phyloP scores from a whole-genome alignment of 1,284 basidiomycete genomes.

The Thelephora terrestris region DNA sequence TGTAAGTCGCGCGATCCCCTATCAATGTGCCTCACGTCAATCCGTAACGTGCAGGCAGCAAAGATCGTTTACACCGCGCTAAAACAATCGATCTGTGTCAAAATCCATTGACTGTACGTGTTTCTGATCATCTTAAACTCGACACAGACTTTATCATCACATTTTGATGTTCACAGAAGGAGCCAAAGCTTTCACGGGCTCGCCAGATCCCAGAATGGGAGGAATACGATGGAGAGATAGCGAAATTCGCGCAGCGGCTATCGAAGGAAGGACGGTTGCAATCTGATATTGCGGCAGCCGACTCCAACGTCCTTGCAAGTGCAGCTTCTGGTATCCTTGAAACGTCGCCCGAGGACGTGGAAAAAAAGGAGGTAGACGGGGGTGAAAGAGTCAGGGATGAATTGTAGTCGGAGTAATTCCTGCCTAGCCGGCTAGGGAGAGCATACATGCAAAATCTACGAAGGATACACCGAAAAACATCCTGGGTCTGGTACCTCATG shows the following conservation, averaged over 20 bases:
- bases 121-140: background rate
- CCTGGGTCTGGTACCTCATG: too few species aligned
- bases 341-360: too few species aligned
- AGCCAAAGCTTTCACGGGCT: slow-evolving; percentile 89
- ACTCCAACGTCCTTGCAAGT: slow-evolving; percentile 66
- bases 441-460: too few species aligned
- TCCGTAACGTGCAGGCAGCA: slow-evolving; percentile 43
- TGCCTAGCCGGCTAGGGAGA: too few species aligned
- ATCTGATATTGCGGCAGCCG: slow-evolving; percentile 55
- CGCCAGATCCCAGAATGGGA: slow-evolving; percentile 98
- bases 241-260: slow-evolving; percentile 58
- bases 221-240: slow-evolving; percentile 76
- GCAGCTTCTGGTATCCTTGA: slow-evolving; percentile 16
- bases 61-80: slow-evolving; percentile 68
- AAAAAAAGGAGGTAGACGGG: too few species aligned
- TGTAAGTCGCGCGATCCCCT: slow-evolving; percentile 38
- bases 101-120: slow-evolving; percentile 77
- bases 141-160: background rate
- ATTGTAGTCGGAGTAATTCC: too few species aligned
- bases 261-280: slow-evolving; percentile 57
- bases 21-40: slow-evolving; percentile 11
- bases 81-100: slow-evolving; percentile 93
- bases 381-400: too few species aligned
- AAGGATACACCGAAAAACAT: too few species aligned
- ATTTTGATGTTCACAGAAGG: slow-evolving; percentile 52